Percentiles rank a stretch among this genome's conserved stretches.
These are phyloP conservation scores for Phialocephala subalpina DNA, from an alignment of 2,329 filamentous ascomycete species.

Conservation along the genomic window DNA sequence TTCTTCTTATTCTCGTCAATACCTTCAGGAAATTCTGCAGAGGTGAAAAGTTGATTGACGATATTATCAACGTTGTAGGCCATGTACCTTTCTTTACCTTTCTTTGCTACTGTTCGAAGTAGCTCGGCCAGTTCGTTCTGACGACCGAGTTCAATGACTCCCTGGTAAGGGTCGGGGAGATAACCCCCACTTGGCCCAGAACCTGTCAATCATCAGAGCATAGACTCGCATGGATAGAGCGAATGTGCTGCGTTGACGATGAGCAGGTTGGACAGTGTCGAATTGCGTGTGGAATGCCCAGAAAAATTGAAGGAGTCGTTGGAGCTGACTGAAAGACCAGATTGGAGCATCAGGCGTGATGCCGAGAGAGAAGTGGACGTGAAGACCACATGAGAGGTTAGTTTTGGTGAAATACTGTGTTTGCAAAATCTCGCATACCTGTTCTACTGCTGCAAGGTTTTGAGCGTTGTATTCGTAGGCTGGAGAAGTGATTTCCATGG, in stretches of 20 bases:
- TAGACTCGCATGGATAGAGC: neutral
- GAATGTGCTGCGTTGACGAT: conserved; percentile 9
- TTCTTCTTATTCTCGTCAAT: neutral
- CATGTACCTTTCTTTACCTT: neutral
- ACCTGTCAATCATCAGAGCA: neutral
- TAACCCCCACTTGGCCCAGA: neutral
- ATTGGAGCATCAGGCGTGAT: conserved; percentile 22
- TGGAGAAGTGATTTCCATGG: conserved; percentile 13
- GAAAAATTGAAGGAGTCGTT: conserved; percentile 40
- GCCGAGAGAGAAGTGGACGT: conserved; percentile 43
- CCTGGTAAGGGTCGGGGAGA: neutral
- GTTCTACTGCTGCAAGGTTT: conserved; percentile 11
- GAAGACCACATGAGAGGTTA: conserved; percentile 39
- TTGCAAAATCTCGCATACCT: conserved; percentile 20
- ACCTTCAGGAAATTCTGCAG: neutral
- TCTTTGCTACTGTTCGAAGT: neutral
- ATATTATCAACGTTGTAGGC: neutral
- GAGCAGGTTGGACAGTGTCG: conserved; percentile 36
- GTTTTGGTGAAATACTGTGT: conserved; percentile 33
- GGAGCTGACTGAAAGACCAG: conserved; percentile 37
- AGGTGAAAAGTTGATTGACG: neutral
- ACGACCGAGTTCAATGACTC: too few relatives aligned
- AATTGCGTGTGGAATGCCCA: conserved; percentile 42
- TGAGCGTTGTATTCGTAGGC: neutral
- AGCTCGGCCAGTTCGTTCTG: neutral